Evolutionary conservation across 768 basidiomycete genomes (phyloP), one percentile per base, ranked within the genome.

Genomic region (Daedaleopsis sinensis): DNA sequence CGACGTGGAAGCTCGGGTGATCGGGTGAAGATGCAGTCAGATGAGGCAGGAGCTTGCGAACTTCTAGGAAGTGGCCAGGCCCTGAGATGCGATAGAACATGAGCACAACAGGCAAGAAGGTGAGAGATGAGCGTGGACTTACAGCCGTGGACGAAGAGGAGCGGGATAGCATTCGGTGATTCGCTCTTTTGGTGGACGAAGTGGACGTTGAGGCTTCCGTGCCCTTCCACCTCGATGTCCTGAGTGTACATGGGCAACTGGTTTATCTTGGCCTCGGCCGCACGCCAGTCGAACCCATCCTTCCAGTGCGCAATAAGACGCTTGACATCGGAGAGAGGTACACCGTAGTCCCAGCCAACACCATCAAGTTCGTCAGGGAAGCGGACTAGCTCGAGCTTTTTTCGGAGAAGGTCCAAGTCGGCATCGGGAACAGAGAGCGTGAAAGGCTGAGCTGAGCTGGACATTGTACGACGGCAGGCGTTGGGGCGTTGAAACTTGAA

Each of bases 61-160:
- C 82, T 72, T 89, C 86, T 21, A 81, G 56, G 68, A 87, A 85
- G 56, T 80, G 77, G 56, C 87, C 86, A 0, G 86, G 85, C 87
- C 88, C 86, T 86, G 32, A 32, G 27, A 21, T 18, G 16, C 19
- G 24, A 39, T 5, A 1, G 5, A 12, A 23, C 7, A 52, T 44
- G 36, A 43, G n/a, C 24, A 35, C 47, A 11, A 13, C 15, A 1
- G 19, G 51, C 0, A n/a, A 19, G 1, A 16, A 35, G 16, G 5
- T 18, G 7, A 19, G 43, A 3, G 16, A 10, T 11, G 11, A 32
- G 3, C 3, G 27, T 7, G 15, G 4, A 73, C 78, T 37, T 57
- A 79, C 86, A 88, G 42, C 87, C 87, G 58, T 88, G 86, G 16
- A 86, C 78, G 62, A 83, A 87, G 36, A 88, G 72, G n/a, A 89